Evolutionary conservation across 208 protist genomes (phyloP).

Genomic region (Leishmania tarentolae): DNA sequence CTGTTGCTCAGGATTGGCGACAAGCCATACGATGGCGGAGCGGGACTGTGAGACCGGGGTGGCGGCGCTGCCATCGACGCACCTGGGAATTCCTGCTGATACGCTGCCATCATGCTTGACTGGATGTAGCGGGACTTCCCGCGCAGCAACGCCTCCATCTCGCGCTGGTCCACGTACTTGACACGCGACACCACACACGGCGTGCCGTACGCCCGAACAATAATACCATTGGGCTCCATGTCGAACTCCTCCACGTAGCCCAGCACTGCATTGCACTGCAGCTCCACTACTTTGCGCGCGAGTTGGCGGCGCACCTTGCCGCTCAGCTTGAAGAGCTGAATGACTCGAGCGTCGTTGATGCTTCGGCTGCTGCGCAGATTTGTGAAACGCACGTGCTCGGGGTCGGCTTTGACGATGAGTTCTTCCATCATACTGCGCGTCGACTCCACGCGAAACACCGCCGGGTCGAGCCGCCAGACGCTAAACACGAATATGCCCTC

Average conservation of each 20-base stretch:
- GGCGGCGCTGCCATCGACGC: background rate
- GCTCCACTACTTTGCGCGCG: constrained; percentile 87
- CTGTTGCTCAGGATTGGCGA: background rate
- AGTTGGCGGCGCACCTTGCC: constrained; percentile 91
- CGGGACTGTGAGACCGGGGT: background rate
- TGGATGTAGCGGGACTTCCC: constrained; percentile 21
- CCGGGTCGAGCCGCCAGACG: constrained; percentile 82
- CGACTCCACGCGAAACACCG: constrained; percentile 85
- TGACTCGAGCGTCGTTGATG: constrained; percentile 82
- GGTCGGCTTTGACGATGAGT: constrained; percentile 90
- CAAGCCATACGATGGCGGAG: background rate
- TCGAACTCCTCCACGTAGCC: constrained; percentile 92
- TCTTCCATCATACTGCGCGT: constrained; percentile 89
- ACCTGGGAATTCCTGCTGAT: constrained; percentile 8
- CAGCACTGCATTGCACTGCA: constrained; percentile 89
- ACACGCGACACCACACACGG: constrained; percentile 83
- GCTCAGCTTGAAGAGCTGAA: constrained; percentile 91
- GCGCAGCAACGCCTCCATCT: constrained; percentile 27
- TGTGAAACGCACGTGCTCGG: constrained; percentile 87
- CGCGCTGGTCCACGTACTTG: constrained; percentile 57
- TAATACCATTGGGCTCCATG: constrained; percentile 89
- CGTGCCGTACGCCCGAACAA: constrained; percentile 91
- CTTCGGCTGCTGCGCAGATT: constrained; percentile 80
- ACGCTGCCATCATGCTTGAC: constrained; percentile 14
- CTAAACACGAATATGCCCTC: constrained; percentile 89